These are phyloP conservation scores for Platanus orientalis DNA, from an alignment of 164 flowering plant species.

Conservation along the genomic window DNA sequence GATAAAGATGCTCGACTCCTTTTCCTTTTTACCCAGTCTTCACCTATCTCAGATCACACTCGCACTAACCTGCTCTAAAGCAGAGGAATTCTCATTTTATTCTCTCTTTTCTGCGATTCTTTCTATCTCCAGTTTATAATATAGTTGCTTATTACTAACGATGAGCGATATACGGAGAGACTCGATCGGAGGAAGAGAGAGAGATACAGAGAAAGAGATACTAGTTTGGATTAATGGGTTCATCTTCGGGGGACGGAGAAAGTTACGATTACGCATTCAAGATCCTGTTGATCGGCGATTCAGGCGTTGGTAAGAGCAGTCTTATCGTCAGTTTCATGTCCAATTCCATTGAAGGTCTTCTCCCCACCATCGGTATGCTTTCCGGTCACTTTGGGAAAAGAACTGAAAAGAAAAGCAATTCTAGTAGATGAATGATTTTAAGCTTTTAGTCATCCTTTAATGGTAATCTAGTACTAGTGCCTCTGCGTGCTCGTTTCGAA, in stretches of 20 bases:
- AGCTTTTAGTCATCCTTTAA: background rate
- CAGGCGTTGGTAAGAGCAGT: conserved; percentile 72
- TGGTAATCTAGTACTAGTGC: background rate
- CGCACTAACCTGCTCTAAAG: too few species aligned
- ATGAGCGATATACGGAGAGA: too few species aligned
- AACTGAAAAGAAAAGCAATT: background rate
- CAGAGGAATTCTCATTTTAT: background rate
- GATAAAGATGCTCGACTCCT: too few species aligned
- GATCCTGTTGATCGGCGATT: conserved; percentile 65
- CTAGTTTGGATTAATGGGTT: conserved; percentile 33
- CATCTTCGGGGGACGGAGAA: conserved; percentile 31
- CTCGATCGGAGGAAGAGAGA: background rate
- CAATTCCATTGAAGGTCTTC: conserved; percentile 36
- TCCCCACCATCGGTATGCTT: conserved; percentile 59
- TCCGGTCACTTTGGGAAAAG: background rate
- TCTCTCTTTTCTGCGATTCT: background rate
- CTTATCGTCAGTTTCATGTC: conserved; percentile 60
- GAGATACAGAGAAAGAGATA: conserved; percentile 6
- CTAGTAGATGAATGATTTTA: too few species aligned
- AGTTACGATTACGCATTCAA: conserved; percentile 57
- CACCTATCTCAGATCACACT: too few species aligned
- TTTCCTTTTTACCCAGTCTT: too few species aligned
- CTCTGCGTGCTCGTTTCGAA: background rate
- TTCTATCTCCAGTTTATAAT: too few species aligned
- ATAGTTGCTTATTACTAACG: background rate